Percentiles rank a stretch among this genome's conserved stretches.
Conservation (phyloP, 768 basidiomycete species). For the Polyporus arcularius region DNA sequence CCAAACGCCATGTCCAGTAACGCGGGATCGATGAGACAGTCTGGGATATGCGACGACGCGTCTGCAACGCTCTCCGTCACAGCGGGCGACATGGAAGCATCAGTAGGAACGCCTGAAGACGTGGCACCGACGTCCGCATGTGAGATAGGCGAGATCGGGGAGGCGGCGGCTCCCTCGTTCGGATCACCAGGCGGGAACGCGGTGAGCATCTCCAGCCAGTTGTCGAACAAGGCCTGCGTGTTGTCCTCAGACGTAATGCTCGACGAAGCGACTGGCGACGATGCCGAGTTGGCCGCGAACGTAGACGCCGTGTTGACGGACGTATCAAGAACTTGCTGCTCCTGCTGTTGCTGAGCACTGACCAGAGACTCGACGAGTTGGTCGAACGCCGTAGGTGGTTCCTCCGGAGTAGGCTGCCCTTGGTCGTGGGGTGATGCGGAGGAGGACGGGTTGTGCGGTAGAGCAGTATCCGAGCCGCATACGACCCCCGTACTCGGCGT, state of each 20-base stretch:
- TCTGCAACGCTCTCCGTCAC: neutral
- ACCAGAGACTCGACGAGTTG: constrained; percentile 43
- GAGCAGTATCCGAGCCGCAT: neutral
- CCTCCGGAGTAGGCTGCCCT: neutral
- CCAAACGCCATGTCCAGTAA: constrained; percentile 1
- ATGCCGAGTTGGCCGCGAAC: neutral
- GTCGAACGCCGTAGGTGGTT: constrained; percentile 32
- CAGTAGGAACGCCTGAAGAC: neutral
- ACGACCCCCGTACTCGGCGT: neutral
- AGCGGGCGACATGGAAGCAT: neutral
- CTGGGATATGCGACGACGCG: constrained; percentile 3
- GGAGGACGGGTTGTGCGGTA: neutral
- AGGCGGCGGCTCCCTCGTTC: constrained; percentile 8
- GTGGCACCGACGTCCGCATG: no score
- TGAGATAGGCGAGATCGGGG: neutral
- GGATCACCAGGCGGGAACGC: constrained; percentile 26
- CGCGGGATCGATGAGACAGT: constrained; percentile 26
- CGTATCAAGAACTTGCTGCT: neutral
- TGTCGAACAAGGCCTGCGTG: constrained; percentile 23
- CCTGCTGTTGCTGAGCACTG: constrained; percentile 25
- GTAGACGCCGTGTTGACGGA: neutral
- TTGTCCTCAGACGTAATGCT: constrained; percentile 1
- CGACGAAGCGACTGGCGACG: neutral
- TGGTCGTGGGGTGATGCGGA: neutral
- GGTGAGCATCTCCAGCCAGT: constrained; percentile 27